Evolutionary conservation across 1,284 basidiomycete species (phyloP).

Genomic region (Ustilago esculenta): DNA sequence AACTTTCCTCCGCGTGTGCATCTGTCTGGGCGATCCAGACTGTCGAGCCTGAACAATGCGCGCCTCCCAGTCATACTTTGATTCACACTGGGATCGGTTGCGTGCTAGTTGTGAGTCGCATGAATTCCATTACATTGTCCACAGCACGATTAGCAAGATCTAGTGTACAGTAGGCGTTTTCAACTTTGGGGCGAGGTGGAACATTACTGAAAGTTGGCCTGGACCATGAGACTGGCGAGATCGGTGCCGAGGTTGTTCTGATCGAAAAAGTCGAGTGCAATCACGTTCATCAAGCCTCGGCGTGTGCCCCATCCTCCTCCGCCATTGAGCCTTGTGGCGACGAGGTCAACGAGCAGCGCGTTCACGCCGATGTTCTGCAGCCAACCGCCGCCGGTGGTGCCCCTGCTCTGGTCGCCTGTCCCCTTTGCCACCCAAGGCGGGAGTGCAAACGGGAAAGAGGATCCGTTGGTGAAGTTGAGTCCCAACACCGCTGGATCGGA

Average conservation of each 20-base stretch:
- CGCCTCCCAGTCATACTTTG: too few species aligned
- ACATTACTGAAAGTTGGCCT: conserved; percentile 51
- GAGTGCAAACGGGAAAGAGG: conserved; percentile 40
- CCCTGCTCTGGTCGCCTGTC: conserved; percentile 17
- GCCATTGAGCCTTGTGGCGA: conserved; percentile 16
- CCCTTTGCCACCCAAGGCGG: conserved; percentile 50
- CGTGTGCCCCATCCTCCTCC: not conserved
- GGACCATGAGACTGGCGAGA: conserved; percentile 36
- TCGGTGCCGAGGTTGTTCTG: conserved; percentile 27
- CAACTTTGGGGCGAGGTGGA: too few species aligned
- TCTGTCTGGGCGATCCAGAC: too few species aligned
- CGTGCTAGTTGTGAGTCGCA: too few species aligned
- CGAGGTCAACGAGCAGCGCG: conserved; percentile 23
- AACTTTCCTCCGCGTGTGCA: too few species aligned
- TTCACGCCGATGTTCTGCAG: conserved; percentile 31
- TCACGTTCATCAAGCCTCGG: conserved; percentile 29
- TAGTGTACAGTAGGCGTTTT: too few species aligned
- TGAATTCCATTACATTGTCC: too few species aligned
- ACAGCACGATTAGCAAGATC: too few species aligned
- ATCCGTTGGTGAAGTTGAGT: conserved; percentile 44
- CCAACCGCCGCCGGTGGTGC: conserved; percentile 7
- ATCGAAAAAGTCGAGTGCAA: conserved; percentile 54
- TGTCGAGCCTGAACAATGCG: too few species aligned
- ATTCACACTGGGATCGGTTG: too few species aligned
- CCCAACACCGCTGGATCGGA: conserved; percentile 9